Percentiles rank a stretch among this genome's conserved stretches.
These are phyloP conservation scores for Paramecium primaurelia DNA, from an alignment of 73 alveolate genomes.

Conservation along the genomic window DNA sequence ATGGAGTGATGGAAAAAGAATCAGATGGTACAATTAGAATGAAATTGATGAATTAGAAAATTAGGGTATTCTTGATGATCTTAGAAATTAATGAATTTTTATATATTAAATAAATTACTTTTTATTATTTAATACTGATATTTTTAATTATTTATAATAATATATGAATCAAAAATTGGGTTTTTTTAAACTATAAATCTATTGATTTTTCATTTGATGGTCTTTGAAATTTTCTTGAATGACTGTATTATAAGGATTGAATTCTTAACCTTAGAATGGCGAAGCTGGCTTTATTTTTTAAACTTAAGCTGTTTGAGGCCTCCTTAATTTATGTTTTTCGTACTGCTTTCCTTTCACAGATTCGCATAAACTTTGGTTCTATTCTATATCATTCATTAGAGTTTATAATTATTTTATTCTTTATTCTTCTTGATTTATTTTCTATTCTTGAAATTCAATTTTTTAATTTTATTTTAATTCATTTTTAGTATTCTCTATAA, in stretches of 20 bases:
- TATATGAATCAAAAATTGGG: background rate
- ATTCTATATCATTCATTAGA: background rate
- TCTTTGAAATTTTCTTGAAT: background rate
- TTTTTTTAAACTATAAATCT: background rate
- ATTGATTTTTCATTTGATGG: background rate
- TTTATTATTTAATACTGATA: background rate
- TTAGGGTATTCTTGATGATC: conserved; percentile 21
- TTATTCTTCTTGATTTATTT: background rate
- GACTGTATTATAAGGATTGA: background rate
- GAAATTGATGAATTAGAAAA: background rate
- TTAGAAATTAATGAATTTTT: background rate
- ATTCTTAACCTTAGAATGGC: background rate
- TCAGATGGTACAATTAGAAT: conserved; percentile 24
- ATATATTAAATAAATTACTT: background rate
- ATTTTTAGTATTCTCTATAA: background rate
- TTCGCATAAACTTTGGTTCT: too few relatives aligned
- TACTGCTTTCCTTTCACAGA: background rate
- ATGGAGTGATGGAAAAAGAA: conserved; percentile 64
- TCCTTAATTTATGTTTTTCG: background rate
- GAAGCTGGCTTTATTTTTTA: background rate
- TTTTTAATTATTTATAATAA: background rate
- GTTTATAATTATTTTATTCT: background rate
- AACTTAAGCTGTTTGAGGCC: conserved; percentile 16
- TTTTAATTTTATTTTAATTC: background rate
- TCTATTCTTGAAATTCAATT: background rate